Base-by-base conservation (phyloP, 208 protist species). In the Leptomonas pyrrhocoris region DNA sequence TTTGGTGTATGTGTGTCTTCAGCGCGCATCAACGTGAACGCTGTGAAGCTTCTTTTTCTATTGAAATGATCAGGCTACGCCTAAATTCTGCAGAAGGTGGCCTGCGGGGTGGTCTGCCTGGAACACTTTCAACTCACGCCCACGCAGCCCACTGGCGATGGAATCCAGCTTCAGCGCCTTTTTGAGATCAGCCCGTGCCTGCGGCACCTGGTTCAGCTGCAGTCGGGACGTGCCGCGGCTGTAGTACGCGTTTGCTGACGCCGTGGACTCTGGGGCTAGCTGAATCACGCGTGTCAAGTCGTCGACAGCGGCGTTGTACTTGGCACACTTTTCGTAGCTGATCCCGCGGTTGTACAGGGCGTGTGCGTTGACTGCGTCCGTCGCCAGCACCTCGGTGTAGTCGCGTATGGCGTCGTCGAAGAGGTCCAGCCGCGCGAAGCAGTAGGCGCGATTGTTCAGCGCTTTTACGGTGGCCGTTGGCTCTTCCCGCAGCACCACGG, bases 281-380 rank as follows among this genome's bases (percentile, higher is more conserved):
- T 83, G 73, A 51, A 96, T 92, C 4, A 80, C 83, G 30, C 46
- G 69, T 9, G 84, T 85, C 63, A 96, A 97, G 76, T 96, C 92
- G 30, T 73, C 62, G 38, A 93, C 77, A 2, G 94, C 93, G 38
- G 75, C 66, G 34, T 76, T 68, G 79, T 95, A 92, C 38, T 81
- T 45, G 15, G 79, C 83, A 34, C 91, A 68, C 65, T 93, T 96
- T 55, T 94, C 86, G 60, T 85, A 93, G 58, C 73, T 83, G 49
- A 96, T 85, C 45, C 93, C 93, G 38, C 93, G 85, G 76, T 98
- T 97, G 73, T 96, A 88, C 4, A 83, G 80, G 5, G 91, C 92
- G 78, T 97, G 81, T 4, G 68, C 34, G 73, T 97, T 94, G 28
- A 34, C 25, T 2, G 70, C 56, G 56, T 97, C 88, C 15, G 84